Percentiles rank a stretch among this genome's conserved stretches.
Conservation (phyloP, 192 early-diverging fungal genomes). For the Umbelopsis ramanniana region DNA sequence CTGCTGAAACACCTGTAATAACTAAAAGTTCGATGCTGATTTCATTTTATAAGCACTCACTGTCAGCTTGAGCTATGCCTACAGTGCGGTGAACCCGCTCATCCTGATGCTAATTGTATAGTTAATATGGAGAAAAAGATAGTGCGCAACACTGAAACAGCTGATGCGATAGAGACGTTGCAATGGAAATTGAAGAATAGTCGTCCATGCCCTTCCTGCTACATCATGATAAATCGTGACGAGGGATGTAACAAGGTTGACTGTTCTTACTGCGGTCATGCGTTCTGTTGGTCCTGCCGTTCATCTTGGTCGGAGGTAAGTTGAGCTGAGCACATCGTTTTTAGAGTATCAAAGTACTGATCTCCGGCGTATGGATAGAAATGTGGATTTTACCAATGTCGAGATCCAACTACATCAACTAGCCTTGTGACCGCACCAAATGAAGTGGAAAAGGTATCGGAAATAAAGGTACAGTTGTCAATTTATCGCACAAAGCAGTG, state of each 20-base stretch:
- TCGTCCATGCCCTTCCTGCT: slow-evolving; percentile 68
- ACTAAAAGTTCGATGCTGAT: slow-evolving; percentile 20
- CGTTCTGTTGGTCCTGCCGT: slow-evolving; percentile 68
- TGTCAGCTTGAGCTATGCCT: slow-evolving; percentile 51
- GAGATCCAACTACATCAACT: slow-evolving; percentile 12
- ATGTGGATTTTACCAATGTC: slow-evolving; percentile 70
- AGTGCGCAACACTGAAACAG: not conserved
- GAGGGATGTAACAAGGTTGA: slow-evolving; percentile 78
- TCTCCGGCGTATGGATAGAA: slow-evolving; percentile 16
- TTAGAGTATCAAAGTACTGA: not conserved
- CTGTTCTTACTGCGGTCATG: slow-evolving; percentile 65
- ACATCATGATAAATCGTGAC: slow-evolving; percentile 66
- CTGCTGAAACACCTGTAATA: not conserved
- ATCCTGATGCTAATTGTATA: slow-evolving; percentile 45
- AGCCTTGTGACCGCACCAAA: not conserved
- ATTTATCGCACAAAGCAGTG: not conserved
- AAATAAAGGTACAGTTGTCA: slow-evolving; percentile 4
- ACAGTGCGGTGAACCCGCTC: slow-evolving; percentile 53
- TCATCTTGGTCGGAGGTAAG: slow-evolving; percentile 56
- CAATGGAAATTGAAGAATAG: slow-evolving; percentile 49
- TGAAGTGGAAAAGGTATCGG: slow-evolving; percentile 20
- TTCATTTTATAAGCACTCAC: slow-evolving; percentile 26
- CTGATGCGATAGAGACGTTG: slow-evolving; percentile 31
- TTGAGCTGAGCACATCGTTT: slow-evolving; percentile 9
- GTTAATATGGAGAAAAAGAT: slow-evolving; percentile 46